phyloP scores from a whole-genome alignment of 2,329 filamentous ascomycete species.

The Scortechinia acanthostroma region DNA sequence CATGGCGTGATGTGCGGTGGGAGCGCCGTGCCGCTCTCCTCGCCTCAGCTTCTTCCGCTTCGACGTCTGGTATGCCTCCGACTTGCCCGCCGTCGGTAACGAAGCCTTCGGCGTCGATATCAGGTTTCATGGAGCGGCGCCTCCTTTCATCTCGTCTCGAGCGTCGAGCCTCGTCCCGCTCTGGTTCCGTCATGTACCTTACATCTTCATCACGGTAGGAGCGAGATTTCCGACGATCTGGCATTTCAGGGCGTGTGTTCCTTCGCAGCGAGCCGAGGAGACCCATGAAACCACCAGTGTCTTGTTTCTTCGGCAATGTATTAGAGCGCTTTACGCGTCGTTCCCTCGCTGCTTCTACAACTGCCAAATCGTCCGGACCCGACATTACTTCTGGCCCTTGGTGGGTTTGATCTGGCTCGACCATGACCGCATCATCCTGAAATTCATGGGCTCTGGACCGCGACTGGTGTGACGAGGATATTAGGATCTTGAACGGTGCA shows the following conservation, averaged over 20 bases:
- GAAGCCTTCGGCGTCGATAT: neutral
- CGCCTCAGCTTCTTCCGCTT: constrained; percentile 29
- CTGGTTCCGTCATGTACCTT: neutral
- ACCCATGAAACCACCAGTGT: neutral
- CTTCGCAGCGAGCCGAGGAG: constrained; percentile 19
- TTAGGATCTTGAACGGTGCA: too few species aligned
- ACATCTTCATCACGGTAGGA: neutral
- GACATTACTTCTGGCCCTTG: neutral
- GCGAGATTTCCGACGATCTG: neutral
- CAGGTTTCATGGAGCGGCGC: neutral
- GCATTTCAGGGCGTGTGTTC: neutral
- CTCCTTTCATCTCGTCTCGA: neutral
- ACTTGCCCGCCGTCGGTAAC: constrained; percentile 12
- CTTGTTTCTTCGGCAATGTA: constrained; percentile 40
- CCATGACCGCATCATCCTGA: neutral
- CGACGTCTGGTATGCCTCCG: constrained; percentile 20
- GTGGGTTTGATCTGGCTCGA: neutral
- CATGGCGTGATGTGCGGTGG: constrained; percentile 7
- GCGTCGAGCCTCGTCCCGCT: neutral
- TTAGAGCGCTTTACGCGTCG: constrained; percentile 36
- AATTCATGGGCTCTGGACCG: neutral
- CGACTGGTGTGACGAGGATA: too few species aligned
- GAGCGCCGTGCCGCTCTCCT: constrained; percentile 27
- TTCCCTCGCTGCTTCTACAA: constrained; percentile 11
- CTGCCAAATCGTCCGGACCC: neutral